Evolutionary conservation across 371 early-diverging fungal species (phyloP).

Genomic region (Chytridium lagenaria): DNA sequence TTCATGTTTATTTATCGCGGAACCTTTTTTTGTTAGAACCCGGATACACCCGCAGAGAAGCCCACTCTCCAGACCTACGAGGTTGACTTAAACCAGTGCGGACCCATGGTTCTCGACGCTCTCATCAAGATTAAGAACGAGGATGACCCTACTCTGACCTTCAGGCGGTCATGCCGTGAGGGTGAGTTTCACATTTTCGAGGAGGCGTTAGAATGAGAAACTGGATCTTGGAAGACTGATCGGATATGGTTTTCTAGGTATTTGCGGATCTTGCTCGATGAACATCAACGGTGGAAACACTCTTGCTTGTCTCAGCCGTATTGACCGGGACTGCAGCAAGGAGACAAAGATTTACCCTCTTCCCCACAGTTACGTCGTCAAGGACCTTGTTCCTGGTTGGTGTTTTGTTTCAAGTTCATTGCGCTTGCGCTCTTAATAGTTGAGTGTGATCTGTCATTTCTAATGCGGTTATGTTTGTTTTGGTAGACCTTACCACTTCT

Average conservation of each 20-base stretch:
- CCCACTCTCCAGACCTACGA: constrained; percentile 87
- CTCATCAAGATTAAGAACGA: constrained; percentile 96
- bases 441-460: not conserved
- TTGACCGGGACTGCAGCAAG: constrained; percentile 73
- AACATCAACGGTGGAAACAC: constrained; percentile 95
- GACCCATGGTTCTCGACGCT: constrained; percentile 96
- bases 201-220: not conserved
- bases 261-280: constrained; percentile 98
- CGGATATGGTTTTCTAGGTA: constrained; percentile 47
- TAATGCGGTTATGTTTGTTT: not conserved
- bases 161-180: constrained; percentile 82
- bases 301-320: constrained; percentile 89
- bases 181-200: constrained; percentile 40
- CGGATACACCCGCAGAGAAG: constrained; percentile 87
- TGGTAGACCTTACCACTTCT: constrained; percentile 89
- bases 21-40: constrained; percentile 81
- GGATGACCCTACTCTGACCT: constrained; percentile 89
- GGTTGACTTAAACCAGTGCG: constrained; percentile 88
- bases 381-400: constrained; percentile 70
- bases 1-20: too few relatives aligned
- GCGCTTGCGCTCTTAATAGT: not conserved
- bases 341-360: constrained; percentile 90
- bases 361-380: constrained; percentile 80
- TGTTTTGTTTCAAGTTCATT: constrained; percentile 19
- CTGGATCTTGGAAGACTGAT: not conserved